A percentile compares a stretch with the other conserved stretches of the same genome.
These are phyloP conservation scores for Vicia villosa DNA, from an alignment of 306 rosid species.

Conservation along the genomic window DNA sequence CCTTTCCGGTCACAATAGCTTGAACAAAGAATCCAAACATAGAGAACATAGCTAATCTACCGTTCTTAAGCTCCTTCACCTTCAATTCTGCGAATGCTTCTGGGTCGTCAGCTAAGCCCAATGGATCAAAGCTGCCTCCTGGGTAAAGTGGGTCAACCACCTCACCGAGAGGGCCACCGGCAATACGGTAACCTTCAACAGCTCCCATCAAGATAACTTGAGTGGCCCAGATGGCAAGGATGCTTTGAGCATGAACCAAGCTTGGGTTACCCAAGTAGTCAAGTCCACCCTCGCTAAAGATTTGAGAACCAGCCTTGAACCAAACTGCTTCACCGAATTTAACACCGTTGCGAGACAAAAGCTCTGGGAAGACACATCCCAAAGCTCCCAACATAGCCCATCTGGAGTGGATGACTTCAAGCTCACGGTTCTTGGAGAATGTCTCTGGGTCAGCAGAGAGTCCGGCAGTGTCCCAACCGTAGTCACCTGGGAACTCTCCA, in stretches of 20 bases:
- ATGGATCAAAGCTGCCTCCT: slow-evolving; percentile 96
- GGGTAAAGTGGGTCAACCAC: slow-evolving; percentile 86
- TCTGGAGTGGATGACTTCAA: slow-evolving; percentile 74
- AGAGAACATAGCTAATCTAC: slow-evolving; percentile 91
- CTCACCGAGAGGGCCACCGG: slow-evolving; percentile 92
- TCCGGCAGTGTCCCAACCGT: slow-evolving; percentile 93
- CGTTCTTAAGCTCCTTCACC: slow-evolving; percentile 93
- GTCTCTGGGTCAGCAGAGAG: slow-evolving; percentile 93
- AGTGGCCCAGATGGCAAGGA: slow-evolving; percentile 82
- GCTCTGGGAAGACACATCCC: slow-evolving; percentile 87
- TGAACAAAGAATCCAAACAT: slow-evolving; percentile 95
- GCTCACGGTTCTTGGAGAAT: slow-evolving; percentile 78
- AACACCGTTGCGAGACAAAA: slow-evolving; percentile 80
- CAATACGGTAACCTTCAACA: slow-evolving; percentile 87
- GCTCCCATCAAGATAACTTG: slow-evolving; percentile 90
- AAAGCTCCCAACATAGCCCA: slow-evolving; percentile 98
- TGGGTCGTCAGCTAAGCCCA: slow-evolving; percentile 93
- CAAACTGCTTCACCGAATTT: slow-evolving; percentile 88
- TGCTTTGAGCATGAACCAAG: slow-evolving; percentile 91
- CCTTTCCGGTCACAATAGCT: slow-evolving; percentile 90
- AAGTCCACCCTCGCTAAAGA: slow-evolving; percentile 92
- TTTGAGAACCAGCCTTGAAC: slow-evolving; percentile 94
- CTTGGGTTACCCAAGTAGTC: slow-evolving; percentile 97
- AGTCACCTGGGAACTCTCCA: slow-evolving; percentile 83
- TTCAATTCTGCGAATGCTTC: slow-evolving; percentile 90